Evolutionary conservation across 768 basidiomycete species (phyloP).

Genomic region (Lepiota venenata): DNA sequence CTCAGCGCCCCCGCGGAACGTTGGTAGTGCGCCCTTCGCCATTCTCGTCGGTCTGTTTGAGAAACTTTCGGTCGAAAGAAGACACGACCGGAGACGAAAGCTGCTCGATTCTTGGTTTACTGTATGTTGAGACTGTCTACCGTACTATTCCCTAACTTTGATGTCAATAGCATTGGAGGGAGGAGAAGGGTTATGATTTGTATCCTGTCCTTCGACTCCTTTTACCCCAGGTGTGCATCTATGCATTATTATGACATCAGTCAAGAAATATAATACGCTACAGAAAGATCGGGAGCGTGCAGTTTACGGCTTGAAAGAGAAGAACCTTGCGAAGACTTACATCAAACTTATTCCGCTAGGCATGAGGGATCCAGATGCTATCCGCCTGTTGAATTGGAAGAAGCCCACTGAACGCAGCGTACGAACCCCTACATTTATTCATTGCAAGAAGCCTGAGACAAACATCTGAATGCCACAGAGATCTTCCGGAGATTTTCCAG

Average conservation of each 20-base stretch:
- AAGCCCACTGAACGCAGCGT: conserved; percentile 69
- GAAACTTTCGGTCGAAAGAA: conserved; percentile 67
- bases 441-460: not conserved
- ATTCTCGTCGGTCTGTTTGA: conserved; percentile 72
- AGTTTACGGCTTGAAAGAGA: conserved; percentile 94
- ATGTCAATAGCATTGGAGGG: conserved; percentile 70
- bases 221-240: conserved; percentile 70
- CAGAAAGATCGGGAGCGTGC: conserved; percentile 94
- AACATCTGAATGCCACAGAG: conserved; percentile 35
- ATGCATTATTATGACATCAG: not conserved
- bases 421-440: conserved; percentile 20
- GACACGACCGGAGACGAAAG: conserved; percentile 69
- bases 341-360: conserved; percentile 87
- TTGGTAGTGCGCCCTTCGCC: conserved; percentile 65
- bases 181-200: conserved; percentile 81
- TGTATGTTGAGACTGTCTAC: conserved; percentile 41
- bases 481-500: conserved; percentile 84
- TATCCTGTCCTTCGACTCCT: conserved; percentile 89
- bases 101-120: conserved; percentile 77
- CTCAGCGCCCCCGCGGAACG: conserved; percentile 60
- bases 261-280: conserved; percentile 1
- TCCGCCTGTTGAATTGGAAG: conserved; percentile 89
- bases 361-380: conserved; percentile 74
- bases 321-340: conserved; percentile 88
- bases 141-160: conserved; percentile 7